Evolutionary conservation across 306 rosid genomes (phyloP).

Genomic region (Cyamopsis tetragonoloba): DNA sequence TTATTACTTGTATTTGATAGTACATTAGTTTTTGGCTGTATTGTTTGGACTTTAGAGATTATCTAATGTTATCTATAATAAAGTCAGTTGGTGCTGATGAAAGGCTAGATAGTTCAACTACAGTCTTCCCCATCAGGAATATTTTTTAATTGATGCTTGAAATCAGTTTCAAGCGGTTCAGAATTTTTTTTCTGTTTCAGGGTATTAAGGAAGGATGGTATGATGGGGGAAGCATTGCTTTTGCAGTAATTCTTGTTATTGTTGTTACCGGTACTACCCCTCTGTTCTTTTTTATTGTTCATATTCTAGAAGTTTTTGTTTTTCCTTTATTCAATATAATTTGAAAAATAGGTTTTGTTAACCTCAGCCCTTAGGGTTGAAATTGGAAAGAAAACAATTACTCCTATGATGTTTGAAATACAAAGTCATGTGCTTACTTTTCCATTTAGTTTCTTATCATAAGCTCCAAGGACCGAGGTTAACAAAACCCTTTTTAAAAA

Average conservation of each 20-base stretch:
- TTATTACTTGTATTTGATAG: neutral
- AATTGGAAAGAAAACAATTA: too few relatives aligned
- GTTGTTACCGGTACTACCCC: slow-evolving; percentile 81
- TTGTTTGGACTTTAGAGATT: neutral
- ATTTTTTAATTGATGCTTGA: slow-evolving; percentile 1
- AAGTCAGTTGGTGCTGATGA: neutral
- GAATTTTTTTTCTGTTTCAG: slow-evolving; percentile 36
- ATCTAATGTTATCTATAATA: neutral
- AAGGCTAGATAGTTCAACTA: neutral
- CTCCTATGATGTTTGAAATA: too few relatives aligned
- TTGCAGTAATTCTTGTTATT: slow-evolving; percentile 88
- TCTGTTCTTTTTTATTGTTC: too few relatives aligned
- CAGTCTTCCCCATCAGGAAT: neutral
- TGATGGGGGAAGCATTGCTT: slow-evolving; percentile 94
- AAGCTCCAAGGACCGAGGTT: too few relatives aligned
- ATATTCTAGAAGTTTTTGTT: too few relatives aligned
- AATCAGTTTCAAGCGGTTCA: slow-evolving; percentile 5
- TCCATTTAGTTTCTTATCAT: too few relatives aligned
- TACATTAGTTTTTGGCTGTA: neutral
- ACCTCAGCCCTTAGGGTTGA: too few relatives aligned
- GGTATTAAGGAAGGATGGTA: slow-evolving; percentile 96
- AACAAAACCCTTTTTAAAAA: too few relatives aligned
- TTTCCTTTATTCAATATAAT: too few relatives aligned
- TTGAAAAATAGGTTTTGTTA: too few relatives aligned
- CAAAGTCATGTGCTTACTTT: too few relatives aligned